phyloP scores from a whole-genome alignment of 2,329 filamentous ascomycete species.

The Diaporthe sp. region DNA sequence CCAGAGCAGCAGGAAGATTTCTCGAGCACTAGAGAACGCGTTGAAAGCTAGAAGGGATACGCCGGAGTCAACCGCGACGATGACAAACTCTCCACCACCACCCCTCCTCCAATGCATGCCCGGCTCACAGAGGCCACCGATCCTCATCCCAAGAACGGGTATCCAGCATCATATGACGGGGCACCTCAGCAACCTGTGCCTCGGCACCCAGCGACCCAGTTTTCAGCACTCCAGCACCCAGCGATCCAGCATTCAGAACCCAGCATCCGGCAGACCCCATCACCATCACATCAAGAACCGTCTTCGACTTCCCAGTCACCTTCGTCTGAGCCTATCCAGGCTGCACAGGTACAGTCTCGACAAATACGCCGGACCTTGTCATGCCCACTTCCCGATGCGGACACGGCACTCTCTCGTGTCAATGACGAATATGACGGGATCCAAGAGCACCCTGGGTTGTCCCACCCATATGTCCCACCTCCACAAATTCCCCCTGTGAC shows the following conservation, averaged over 20 bases:
- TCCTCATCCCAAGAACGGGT: not conserved
- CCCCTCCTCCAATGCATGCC: not conserved
- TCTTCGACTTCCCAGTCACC: not conserved
- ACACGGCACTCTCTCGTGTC: not conserved
- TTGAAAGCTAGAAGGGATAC: not conserved
- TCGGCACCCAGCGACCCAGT: not conserved
- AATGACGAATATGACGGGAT: not conserved
- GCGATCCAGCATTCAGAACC: not conserved
- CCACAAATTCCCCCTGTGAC: not conserved
- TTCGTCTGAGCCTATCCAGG: not conserved
- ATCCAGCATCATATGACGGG: not conserved
- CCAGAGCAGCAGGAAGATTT: not conserved
- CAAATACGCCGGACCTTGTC: not conserved
- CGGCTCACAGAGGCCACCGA: not conserved
- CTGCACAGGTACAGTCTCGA: not conserved
- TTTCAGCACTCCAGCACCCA: not conserved
- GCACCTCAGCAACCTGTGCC: not conserved
- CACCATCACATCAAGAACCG: not conserved
- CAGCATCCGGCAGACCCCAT: not conserved
- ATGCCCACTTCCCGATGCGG: not conserved
- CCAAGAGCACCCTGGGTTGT: not conserved
- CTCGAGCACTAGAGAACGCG: no score
- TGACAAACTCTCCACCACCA: not conserved
- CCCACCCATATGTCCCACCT: not conserved
- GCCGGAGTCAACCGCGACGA: not conserved